A percentile compares a stretch with the other conserved stretches of the same genome.
Evolutionary conservation across 73 alveolate species (phyloP).

Genomic region (Paramecium pentaurelia): DNA sequence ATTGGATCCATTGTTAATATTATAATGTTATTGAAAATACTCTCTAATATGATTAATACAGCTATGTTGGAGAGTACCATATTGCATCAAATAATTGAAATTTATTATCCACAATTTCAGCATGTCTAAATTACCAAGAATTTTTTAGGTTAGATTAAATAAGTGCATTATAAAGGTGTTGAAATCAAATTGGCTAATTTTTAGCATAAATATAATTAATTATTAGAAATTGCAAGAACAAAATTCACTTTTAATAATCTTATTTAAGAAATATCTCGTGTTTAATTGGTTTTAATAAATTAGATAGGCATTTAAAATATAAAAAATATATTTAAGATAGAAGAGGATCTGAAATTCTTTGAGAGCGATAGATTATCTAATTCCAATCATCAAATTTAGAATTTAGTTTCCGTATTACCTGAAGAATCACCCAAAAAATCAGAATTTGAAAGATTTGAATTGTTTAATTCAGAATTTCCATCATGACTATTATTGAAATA

Average conservation of each 20-base stretch:
- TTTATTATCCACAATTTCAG: background rate
- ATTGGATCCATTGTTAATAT: conserved; percentile 5
- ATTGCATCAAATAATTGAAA: background rate
- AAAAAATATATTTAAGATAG: background rate
- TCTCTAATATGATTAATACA: background rate
- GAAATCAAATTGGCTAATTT: background rate
- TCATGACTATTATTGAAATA: background rate
- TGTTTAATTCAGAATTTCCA: background rate
- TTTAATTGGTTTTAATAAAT: background rate
- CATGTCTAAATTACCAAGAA: background rate
- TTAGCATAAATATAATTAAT: background rate
- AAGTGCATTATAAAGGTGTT: background rate
- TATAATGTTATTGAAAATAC: background rate
- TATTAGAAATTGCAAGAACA: background rate
- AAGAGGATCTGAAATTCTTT: background rate
- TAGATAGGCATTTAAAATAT: background rate
- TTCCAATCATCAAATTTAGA: background rate
- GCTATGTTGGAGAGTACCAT: background rate
- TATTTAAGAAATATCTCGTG: background rate
- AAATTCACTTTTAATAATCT: background rate
- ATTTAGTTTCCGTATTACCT: background rate
- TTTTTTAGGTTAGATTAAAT: background rate
- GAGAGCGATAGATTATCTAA: background rate
- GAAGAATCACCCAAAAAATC: background rate
- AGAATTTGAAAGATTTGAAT: background rate